A percentile compares a stretch with the other conserved stretches of the same genome.
Evolutionary conservation across 2,329 filamentous ascomycete genomes (phyloP).

Genomic region (Alternaria sp.): DNA sequence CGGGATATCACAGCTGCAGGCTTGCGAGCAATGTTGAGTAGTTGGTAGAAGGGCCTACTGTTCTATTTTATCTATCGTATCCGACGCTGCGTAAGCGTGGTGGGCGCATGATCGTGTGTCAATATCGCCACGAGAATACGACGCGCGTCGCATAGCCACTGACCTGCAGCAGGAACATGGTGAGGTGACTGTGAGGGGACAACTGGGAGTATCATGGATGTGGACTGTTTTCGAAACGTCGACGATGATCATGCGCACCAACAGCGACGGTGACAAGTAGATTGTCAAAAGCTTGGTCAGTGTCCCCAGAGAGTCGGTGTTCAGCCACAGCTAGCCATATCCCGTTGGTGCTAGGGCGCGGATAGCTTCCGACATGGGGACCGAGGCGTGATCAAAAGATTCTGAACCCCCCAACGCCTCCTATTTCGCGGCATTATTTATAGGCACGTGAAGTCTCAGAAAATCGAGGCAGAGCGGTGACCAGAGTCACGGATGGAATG

Average conservation of each 20-base stretch:
- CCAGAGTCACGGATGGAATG: conserved; percentile 20
- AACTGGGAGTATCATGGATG: conserved; percentile 4
- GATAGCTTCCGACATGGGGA: conserved; percentile 24
- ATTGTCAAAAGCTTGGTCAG: conserved; percentile 12
- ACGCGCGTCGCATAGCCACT: conserved; percentile 35
- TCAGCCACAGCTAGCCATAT: conserved; percentile 38
- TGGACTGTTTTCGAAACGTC: conserved; percentile 16
- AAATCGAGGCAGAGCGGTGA: conserved; percentile 35
- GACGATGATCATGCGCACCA: conserved; percentile 12
- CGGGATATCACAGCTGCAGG: too few species aligned
- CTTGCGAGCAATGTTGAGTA: background rate
- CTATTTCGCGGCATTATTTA: conserved; percentile 36
- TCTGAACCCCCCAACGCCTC: conserved; percentile 34
- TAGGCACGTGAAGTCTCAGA: conserved; percentile 40
- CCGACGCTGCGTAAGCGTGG: conserved; percentile 7
- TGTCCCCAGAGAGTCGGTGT: conserved; percentile 7
- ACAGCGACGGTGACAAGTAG: conserved; percentile 3
- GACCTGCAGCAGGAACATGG: conserved; percentile 12
- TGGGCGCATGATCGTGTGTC: conserved; percentile 16
- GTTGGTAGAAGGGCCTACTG: background rate
- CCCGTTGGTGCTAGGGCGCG: conserved; percentile 9
- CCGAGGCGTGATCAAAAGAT: conserved; percentile 37
- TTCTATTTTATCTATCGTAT: conserved; percentile 8
- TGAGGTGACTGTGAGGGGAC: conserved; percentile 21
- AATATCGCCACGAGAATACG: conserved; percentile 36